A percentile compares a stretch with the other conserved stretches of the same genome.
These are phyloP conservation scores for Eragrostis tef DNA, from an alignment of 202 grass and related monocot genomes.

Conservation along the genomic window DNA sequence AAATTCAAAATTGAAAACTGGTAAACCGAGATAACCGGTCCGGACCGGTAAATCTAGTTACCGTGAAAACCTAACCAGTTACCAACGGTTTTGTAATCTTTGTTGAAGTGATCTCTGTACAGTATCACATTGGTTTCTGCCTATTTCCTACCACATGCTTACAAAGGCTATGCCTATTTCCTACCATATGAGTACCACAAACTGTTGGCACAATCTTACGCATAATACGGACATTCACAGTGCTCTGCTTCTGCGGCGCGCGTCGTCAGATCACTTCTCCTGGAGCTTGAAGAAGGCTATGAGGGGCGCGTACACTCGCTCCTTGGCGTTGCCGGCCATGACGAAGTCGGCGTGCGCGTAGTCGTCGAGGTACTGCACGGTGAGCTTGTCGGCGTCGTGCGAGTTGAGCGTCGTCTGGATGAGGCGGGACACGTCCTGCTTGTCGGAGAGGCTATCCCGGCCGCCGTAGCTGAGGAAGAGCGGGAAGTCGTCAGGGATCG, in stretches of 20 bases:
- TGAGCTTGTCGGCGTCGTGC: conserved; percentile 57
- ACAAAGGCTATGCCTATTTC: too few species aligned
- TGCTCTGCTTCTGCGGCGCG: too few species aligned
- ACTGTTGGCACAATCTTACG: background rate
- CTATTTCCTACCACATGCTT: background rate
- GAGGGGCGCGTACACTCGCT: conserved; percentile 54
- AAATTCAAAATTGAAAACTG: too few species aligned
- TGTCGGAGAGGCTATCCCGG: conserved; percentile 56
- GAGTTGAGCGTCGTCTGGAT: conserved; percentile 47
- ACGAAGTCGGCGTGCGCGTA: conserved; percentile 70
- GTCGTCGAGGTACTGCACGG: conserved; percentile 55
- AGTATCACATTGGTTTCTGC: background rate
- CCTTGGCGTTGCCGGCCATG: conserved; percentile 48
- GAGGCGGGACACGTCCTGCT: conserved; percentile 49
- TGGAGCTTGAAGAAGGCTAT: conserved; percentile 64
- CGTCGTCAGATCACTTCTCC: conserved; percentile 33
- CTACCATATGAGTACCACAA: too few species aligned
- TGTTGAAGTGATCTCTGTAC: too few species aligned
- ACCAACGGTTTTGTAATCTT: too few species aligned
- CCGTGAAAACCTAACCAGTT: too few species aligned
- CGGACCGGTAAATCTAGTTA: too few species aligned
- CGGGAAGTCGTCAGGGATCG: conserved; percentile 56
- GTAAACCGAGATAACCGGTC: too few species aligned
- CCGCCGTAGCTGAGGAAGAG: conserved; percentile 65
- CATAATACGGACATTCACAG: background rate